These are phyloP conservation scores for Simplicillium aogashimaense DNA, from an alignment of 2,329 filamentous ascomycete species.

Conservation along the genomic window DNA sequence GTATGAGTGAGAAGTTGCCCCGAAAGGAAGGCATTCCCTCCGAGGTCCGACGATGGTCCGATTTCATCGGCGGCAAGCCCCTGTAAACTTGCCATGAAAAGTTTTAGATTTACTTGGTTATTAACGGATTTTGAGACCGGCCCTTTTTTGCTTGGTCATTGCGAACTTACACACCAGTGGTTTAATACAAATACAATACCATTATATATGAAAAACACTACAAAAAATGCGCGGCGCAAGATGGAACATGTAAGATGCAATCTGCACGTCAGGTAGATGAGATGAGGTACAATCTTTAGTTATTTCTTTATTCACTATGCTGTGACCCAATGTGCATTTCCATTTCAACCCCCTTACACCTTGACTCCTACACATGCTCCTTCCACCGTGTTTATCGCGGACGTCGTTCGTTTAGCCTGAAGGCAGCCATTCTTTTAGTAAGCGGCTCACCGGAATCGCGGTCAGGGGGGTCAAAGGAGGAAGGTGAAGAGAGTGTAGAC, in stretches of 20 bases:
- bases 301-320: background rate
- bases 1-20: constrained; percentile 94
- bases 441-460: constrained; percentile 38
- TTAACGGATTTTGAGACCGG: no score
- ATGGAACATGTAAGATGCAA: no score
- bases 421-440: constrained; percentile 57
- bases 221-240: no score
- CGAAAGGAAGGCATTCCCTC: constrained; percentile 77
- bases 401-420: constrained; percentile 45
- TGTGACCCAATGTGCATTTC: background rate
- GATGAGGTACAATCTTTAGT: background rate
- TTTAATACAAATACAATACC: background rate
- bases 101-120: background rate
- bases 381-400: background rate
- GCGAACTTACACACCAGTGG: no score
- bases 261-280: background rate
- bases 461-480: constrained; percentile 15
- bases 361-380: no score
- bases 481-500: constrained; percentile 15
- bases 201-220: background rate
- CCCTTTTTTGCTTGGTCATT: no score
- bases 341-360: background rate
- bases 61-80: constrained; percentile 84
- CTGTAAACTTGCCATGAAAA: constrained; percentile 39
- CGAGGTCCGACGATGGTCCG: constrained; percentile 89